phyloP scores from a whole-genome alignment of 176 grass and related monocot genomes.

The Calamus simplicifolius region DNA sequence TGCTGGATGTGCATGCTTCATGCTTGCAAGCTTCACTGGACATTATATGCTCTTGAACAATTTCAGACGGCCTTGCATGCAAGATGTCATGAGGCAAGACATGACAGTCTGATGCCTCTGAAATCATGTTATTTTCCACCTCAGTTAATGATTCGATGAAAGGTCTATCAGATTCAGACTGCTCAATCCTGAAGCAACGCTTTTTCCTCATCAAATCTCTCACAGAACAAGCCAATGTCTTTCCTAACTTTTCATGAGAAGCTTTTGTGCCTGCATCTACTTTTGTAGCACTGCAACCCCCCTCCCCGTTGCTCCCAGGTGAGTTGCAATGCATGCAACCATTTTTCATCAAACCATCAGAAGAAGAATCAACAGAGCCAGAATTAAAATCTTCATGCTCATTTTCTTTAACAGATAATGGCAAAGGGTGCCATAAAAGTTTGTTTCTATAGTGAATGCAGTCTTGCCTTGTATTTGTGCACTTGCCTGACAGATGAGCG shows the following conservation, averaged over 20 bases:
- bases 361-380: conserved; percentile 21
- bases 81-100: conserved; percentile 12
- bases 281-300: conserved; percentile 18
- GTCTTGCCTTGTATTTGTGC: conserved; percentile 28
- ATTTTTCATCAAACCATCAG: conserved; percentile 16
- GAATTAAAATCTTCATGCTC: conserved; percentile 23
- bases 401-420: conserved; percentile 49
- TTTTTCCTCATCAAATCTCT: conserved; percentile 85
- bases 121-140: conserved; percentile 14
- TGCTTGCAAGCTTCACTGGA: not conserved
- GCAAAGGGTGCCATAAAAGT: conserved; percentile 57
- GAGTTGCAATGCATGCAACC: conserved; percentile 17
- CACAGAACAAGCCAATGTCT: conserved; percentile 43
- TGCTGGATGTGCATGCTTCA: not conserved
- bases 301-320: conserved; percentile 25
- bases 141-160: conserved; percentile 24
- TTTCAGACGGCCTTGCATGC: conserved; percentile 22
- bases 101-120: conserved; percentile 9
- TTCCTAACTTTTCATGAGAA: conserved; percentile 30
- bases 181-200: conserved; percentile 44
- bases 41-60: not conserved
- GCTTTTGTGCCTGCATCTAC: conserved; percentile 21
- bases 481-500: conserved; percentile 6
- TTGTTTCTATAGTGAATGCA: conserved; percentile 38
- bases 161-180: conserved; percentile 45